Evolutionary conservation across 352 stramenopile species (phyloP).

Genomic region (Phytophthora multivora): DNA sequence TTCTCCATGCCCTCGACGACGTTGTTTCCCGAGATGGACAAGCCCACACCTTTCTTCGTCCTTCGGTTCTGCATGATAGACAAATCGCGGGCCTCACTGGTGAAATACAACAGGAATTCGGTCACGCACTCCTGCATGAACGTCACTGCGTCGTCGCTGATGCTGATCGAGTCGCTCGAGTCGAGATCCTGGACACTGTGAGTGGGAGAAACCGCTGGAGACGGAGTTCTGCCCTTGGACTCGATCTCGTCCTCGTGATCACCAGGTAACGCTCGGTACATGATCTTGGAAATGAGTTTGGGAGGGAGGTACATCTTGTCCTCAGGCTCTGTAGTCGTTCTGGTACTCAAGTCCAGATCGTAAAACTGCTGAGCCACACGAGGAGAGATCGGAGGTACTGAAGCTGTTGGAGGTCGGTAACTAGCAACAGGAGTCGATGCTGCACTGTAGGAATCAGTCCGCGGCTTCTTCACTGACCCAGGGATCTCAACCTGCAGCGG

Average conservation of each 20-base stretch:
- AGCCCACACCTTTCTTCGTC: slow-evolving; percentile 54
- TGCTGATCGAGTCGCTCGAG: slow-evolving; percentile 48
- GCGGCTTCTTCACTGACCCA: slow-evolving; percentile 30
- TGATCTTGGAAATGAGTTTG: slow-evolving; percentile 77
- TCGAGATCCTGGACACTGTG: slow-evolving; percentile 8
- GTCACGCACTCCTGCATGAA: slow-evolving; percentile 89
- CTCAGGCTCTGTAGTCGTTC: slow-evolving; percentile 65
- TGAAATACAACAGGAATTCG: slow-evolving; percentile 85
- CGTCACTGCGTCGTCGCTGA: slow-evolving; percentile 76
- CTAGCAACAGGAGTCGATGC: not conserved
- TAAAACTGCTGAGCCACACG: slow-evolving; percentile 69
- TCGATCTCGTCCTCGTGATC: slow-evolving; percentile 1
- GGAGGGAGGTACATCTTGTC: slow-evolving; percentile 80
- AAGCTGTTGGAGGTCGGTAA: slow-evolving; percentile 15
- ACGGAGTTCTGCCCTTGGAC: not conserved
- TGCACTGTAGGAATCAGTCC: slow-evolving; percentile 2
- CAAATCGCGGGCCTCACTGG: slow-evolving; percentile 78
- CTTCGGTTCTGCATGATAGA: slow-evolving; percentile 58
- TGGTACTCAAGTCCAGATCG: slow-evolving; percentile 61
- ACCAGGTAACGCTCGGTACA: slow-evolving; percentile 56
- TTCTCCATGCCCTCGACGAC: slow-evolving; percentile 72
- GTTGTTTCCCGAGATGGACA: slow-evolving; percentile 62
- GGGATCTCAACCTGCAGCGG: slow-evolving; percentile 32
- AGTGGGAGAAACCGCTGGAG: slow-evolving; percentile 7
- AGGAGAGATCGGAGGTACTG: slow-evolving; percentile 48